Percentiles rank a stretch among this genome's conserved stretches.
phyloP scores from a whole-genome alignment of 148 eudicot species.

The Cornus suecica region DNA sequence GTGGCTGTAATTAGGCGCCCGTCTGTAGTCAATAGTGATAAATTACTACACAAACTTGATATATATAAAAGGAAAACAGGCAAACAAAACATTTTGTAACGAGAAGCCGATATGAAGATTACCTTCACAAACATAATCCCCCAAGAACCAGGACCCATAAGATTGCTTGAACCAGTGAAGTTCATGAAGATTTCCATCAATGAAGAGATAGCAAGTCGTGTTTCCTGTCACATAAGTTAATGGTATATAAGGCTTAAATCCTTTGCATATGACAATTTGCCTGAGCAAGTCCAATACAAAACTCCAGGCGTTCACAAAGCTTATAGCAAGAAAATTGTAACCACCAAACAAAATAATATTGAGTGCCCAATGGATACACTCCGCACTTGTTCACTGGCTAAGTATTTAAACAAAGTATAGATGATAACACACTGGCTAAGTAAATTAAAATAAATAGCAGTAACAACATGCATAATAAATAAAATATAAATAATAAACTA shows the following conservation, averaged over 20 bases:
- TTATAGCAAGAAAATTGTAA: no score
- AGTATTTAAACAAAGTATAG: no score
- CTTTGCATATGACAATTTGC: background rate
- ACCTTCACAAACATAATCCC: constrained; percentile 95
- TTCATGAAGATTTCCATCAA: constrained; percentile 70
- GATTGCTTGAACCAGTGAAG: constrained; percentile 88
- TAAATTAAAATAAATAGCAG: no score
- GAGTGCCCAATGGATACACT: no score
- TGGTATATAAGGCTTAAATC: background rate
- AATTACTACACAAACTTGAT: constrained; percentile 8
- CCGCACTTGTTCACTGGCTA: no score
- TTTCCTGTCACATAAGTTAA: constrained; percentile 42
- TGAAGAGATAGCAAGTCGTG: constrained; percentile 53
- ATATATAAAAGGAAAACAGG: background rate
- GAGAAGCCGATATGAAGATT: constrained; percentile 9
- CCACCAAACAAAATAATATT: no score
- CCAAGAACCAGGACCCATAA: constrained; percentile 89
- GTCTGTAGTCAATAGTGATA: constrained; percentile 37
- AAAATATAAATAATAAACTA: background rate
- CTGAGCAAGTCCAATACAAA: no score
- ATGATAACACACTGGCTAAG: no score
- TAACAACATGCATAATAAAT: background rate
- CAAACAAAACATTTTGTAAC: background rate
- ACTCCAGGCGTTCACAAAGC: no score
- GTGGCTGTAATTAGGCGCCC: constrained; percentile 85